Evolutionary conservation across 306 rosid genomes (phyloP), one percentile per base, ranked within the genome.

Genomic region (Inga oerstediana): DNA sequence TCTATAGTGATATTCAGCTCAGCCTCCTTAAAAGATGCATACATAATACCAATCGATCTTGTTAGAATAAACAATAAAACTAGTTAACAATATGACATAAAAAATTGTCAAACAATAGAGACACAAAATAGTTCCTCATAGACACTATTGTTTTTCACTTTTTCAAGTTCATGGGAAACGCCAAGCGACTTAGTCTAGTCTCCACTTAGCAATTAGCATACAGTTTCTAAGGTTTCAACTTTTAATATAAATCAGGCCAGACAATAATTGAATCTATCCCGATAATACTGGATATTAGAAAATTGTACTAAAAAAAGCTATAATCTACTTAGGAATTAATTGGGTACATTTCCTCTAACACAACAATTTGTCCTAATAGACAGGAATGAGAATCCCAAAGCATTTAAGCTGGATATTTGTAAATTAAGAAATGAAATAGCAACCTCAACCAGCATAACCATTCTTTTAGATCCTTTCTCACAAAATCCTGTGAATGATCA

Each of bases 401-500:
- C 43, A 54, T 75, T 32, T 52, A 34, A 35, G 45, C 45, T 45
- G 80, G 49, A 41, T 44, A 34, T 34, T 39, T 83, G 45, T 74
- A 80, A 77, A 71, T 82, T 54, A 73, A 76, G 74, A 62, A 77
- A 49, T 48, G 56, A 61, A 69, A 76, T 79, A 75, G 79, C 41
- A 77, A 94, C 98, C 98, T 97, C 86, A 97, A 77, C 97, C 97
- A 94, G 89, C 84, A 51, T 77, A 97, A 83, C 99, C 99, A 97
- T 85, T 94, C 99, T 86, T 88, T 90, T 84, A 97, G 75, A 89
- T 97, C 99, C 52, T 89, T 91, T 88, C 99, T 91, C 83, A 97
- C 99, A 90, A 94, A 97, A n/a, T 94, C 98, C 90, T 97, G 99
- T 39, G 99, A 97, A 86, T 97, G 99, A 88, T 97, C 99, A 82